Evolutionary conservation across 179 eudicot genomes (phyloP), one percentile per base, ranked within the genome.

Genomic region (Beta lomatogona): DNA sequence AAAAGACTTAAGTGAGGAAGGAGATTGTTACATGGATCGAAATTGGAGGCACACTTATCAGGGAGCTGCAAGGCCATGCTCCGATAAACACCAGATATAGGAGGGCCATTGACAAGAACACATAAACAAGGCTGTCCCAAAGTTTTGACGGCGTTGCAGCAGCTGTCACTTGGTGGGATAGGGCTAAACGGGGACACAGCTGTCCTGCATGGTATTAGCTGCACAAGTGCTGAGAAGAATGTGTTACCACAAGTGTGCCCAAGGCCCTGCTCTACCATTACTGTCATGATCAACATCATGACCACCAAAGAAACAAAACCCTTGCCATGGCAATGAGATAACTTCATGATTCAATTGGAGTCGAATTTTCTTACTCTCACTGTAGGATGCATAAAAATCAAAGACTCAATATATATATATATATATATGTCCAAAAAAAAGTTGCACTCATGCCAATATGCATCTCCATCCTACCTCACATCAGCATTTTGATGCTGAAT

Each of bases 61-160:
- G 99, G 98, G 25, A 96, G 94, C 87, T 90, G 93, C 90, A 91
- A 65, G 59, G 98, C 98, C 97, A 94, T 89, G 92, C 81, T 85
- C 21, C 93, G 91, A 83, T 96, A 98, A 69, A 96, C 94, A 18
- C 99, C 98, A 6, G 98, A 79, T 61, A 96, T 91, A 0, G 97
- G 97, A 71, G 99, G 99, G 73, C 99, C 99, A 55, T 89, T 94
- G 74, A 91, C 88, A n/a, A 96, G 94, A 71, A 94, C 93, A 78
- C 99, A 96, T 36, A 96, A 84, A 79, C 98, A 96, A 44, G 98
- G 89, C 90, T 95, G 98, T 21, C 98, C 98, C 2, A 94, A 88
- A 65, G 85, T 81, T 84, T 73, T 92, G 86, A 92, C 50, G 45
- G 98, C 90, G n/a, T 84, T 86, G 83, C 99, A 95, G 87, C 99